Conservation (phyloP, 1,284 basidiomycete genomes). For the Trametes versicolor region DNA sequence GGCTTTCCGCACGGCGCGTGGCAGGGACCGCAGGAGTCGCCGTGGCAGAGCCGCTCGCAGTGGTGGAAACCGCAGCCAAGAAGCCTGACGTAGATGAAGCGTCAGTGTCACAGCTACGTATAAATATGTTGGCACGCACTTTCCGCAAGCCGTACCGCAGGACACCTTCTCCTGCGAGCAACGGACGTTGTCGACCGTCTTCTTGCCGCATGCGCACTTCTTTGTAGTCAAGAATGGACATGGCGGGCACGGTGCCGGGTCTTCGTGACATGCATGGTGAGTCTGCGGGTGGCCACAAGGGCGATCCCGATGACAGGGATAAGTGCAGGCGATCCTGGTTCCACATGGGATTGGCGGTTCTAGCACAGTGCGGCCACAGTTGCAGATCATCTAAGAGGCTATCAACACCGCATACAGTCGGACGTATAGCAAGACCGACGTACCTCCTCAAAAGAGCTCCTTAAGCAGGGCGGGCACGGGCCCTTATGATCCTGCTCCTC, state of each 20-base stretch:
- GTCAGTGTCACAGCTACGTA: slow-evolving; percentile 12
- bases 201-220: slow-evolving; percentile 89
- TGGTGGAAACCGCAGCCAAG: slow-evolving; percentile 87
- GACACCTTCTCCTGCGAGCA: slow-evolving; percentile 88
- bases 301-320: slow-evolving; percentile 77
- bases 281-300: slow-evolving; percentile 85
- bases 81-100: slow-evolving; percentile 49
- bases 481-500: slow-evolving; percentile 85
- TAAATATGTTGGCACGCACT: slow-evolving; percentile 51
- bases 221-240: slow-evolving; percentile 85
- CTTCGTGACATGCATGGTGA: slow-evolving; percentile 84
- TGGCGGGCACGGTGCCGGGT: slow-evolving; percentile 75
- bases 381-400: slow-evolving; percentile 69
- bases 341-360: slow-evolving; percentile 84
- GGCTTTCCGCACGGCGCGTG: slow-evolving; percentile 83
- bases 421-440: slow-evolving; percentile 4
- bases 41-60: slow-evolving; percentile 84
- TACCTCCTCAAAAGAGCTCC: slow-evolving; percentile 91
- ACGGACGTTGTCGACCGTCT: slow-evolving; percentile 70
- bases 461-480: slow-evolving; percentile 81
- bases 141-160: slow-evolving; percentile 85
- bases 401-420: slow-evolving; percentile 23
- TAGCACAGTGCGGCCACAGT: slow-evolving; percentile 78
- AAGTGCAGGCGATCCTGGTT: slow-evolving; percentile 77
- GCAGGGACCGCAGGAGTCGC: slow-evolving; percentile 82